Evolutionary conservation across 2,329 filamentous ascomycete genomes (phyloP), one percentile per base, ranked within the genome.

Genomic region (Berkeleyomyces basicola): DNA sequence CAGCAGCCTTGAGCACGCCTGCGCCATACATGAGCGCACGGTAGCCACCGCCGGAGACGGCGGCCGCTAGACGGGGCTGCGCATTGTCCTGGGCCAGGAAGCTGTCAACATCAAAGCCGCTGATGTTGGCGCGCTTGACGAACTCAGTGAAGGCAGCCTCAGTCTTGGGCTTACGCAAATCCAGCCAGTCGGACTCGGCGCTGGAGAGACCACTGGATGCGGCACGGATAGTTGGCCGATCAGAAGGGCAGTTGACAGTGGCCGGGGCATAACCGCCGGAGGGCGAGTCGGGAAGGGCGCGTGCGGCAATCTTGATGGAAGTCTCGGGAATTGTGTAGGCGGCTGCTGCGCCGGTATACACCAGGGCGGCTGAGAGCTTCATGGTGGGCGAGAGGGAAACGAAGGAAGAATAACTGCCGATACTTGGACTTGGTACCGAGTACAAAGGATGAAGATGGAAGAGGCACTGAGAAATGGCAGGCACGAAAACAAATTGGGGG

Each of bases 1-100:
- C 90, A 67, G 90, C 91, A 0, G 90, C 90, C 39, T 87, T 82
- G 14, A 95, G 68, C 51, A 85, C 86, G 65, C 90, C 90, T 14
- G 85, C 90, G 44, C 88, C 90, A 70, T 87, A 92, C 76, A 91
- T 77, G 75, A 95, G 78, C n/a, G 90, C 90, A 63, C 90, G 80
- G 71, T 93, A 95, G 43, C 90, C 90, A 70, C 90, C 90, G 10
- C 90, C 90, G 0, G 88, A 93, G 53, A 87, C 77, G 9, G 90
- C 88, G 66, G 95, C 81, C 14, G 79, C 89, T 65, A 95, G 84
- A 67, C 78, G 79, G 61, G 78, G 78, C 65, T 79, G 71, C 36
- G 74, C 72, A 0, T 58, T 51, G 9, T 66, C 63, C 53, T 59
- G 43, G 61, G 84, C 78, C 68, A 97, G 83, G 71, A 93, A 97